Evolutionary conservation across 1,139 yeast species (phyloP), one percentile per base, ranked within the genome.

Genomic region (Candida albicans): DNA sequence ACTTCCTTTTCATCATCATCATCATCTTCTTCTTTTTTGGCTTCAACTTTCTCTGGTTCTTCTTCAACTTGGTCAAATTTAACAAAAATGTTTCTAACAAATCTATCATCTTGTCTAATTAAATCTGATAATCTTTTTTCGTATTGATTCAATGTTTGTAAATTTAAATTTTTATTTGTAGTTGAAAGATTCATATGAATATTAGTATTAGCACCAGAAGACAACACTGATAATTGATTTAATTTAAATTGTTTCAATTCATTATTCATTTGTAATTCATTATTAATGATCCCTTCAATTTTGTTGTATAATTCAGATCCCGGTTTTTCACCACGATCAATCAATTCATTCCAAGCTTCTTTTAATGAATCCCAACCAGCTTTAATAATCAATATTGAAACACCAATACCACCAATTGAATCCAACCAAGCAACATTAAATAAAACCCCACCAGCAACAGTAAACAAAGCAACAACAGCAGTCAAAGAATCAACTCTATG

Each of bases 401-500:
- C 98, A 7, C 89, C 61, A 26, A 91, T 64, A 0, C 98, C 99
- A 47, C 98, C 99, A 42, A 89, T 75, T 2, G 97, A 84, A 61
- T 93, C 99, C 44, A 93, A 69, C 85, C 97, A 89, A 33, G 81
- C 82, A 37, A 89, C 76, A 50, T 83, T 79, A 50, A 89, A 78
- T 49, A 88, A 68, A 51, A 86, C 84, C 27, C 96, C 96, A 2
- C 95, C 84, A 0, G 95, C 80, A 42, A 93, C 95, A 0, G 98
- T 90, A 4, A 83, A 77, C 24, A 91, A 77, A 0, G 99, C 98
- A 8, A 93, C 98, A 33, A 87, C 75, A 0, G 97, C 90, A 0
- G 98, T 95, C 53, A 93, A 64, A 1, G 96, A 86, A 61, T 93
- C 99, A n/a, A 93, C 91, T 51, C 99, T 77, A 59, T 93, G 99